phyloP scores from a whole-genome alignment of 2,329 filamentous ascomycete genomes.

The Penicillium sp. region DNA sequence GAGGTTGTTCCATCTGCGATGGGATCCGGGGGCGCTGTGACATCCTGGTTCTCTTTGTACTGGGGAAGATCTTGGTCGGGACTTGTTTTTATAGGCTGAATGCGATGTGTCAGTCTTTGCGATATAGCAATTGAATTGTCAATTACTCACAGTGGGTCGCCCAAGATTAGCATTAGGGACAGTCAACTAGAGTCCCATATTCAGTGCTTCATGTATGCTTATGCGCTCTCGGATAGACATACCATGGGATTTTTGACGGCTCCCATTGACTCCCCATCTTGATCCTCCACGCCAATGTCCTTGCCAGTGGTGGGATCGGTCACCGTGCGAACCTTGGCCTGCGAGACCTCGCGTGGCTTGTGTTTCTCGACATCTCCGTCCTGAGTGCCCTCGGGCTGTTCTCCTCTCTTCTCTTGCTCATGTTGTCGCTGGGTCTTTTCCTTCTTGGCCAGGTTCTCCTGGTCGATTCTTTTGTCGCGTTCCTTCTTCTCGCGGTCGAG shows the following conservation, averaged over 20 bases:
- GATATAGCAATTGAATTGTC: not conserved
- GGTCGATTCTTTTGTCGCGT: conserved; percentile 67
- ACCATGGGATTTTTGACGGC: conserved; percentile 67
- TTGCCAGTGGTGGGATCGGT: conserved; percentile 85
- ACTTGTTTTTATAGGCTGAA: conserved; percentile 62
- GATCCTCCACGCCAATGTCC: conserved; percentile 79
- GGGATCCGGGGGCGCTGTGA: conserved; percentile 86
- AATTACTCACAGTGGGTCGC: conserved; percentile 56
- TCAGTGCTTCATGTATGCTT: not conserved
- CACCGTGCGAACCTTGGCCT: conserved; percentile 55
- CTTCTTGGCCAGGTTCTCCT: conserved; percentile 40
- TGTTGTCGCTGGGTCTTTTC: conserved; percentile 13
- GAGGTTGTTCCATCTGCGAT: conserved; percentile 75
- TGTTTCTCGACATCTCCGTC: conserved; percentile 45
- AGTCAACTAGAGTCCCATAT: conserved; percentile 53
- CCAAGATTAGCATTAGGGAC: conserved; percentile 86
- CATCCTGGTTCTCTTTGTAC: conserved; percentile 79
- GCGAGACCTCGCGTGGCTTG: conserved; percentile 42
- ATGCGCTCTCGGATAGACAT: not conserved
- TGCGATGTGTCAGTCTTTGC: conserved; percentile 1
- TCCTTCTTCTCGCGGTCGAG: conserved; percentile 74
- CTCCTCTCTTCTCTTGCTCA: conserved; percentile 10
- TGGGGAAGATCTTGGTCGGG: conserved; percentile 67
- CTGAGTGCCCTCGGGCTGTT: not conserved
- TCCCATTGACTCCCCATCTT: conserved; percentile 64